phyloP scores from a whole-genome alignment of 164 flowering plant genomes.

The Protea cynaroides region DNA sequence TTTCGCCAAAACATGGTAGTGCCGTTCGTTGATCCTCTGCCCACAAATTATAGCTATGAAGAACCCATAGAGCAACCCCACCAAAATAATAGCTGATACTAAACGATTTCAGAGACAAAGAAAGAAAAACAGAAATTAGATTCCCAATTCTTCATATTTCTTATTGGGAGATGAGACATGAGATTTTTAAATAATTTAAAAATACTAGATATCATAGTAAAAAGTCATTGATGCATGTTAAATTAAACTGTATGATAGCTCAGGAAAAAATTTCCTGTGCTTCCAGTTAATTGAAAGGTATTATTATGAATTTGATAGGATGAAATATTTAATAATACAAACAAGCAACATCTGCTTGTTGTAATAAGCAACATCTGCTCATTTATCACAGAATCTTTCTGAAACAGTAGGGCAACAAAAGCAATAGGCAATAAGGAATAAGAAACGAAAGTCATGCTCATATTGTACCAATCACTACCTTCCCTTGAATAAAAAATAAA shows the following conservation, averaged over 20 bases:
- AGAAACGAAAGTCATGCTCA: too few relatives aligned
- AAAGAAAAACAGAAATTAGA: constrained; percentile 4
- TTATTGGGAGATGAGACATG: too few relatives aligned
- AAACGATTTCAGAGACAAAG: constrained; percentile 19
- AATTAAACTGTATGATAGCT: too few relatives aligned
- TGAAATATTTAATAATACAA: too few relatives aligned
- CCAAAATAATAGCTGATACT: constrained; percentile 87
- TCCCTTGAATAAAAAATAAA: too few relatives aligned
- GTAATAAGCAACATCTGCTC: too few relatives aligned
- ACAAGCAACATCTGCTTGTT: too few relatives aligned
- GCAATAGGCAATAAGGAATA: too few relatives aligned
- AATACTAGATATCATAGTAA: background rate
- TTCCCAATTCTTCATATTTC: background rate
- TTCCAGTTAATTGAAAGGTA: background rate
- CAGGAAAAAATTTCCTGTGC: background rate
- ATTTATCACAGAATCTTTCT: too few relatives aligned
- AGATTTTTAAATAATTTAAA: background rate
- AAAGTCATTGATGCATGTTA: background rate
- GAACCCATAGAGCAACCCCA: constrained; percentile 96
- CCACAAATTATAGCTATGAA: constrained; percentile 98
- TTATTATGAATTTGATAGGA: too few relatives aligned
- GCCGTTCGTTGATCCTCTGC: constrained; percentile 93
- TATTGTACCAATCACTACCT: too few relatives aligned
- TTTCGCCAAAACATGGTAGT: constrained; percentile 93
- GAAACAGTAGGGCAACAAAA: too few relatives aligned